phyloP scores from a whole-genome alignment of 2,329 filamentous ascomycete species.

The Microsporum ferrugineum region DNA sequence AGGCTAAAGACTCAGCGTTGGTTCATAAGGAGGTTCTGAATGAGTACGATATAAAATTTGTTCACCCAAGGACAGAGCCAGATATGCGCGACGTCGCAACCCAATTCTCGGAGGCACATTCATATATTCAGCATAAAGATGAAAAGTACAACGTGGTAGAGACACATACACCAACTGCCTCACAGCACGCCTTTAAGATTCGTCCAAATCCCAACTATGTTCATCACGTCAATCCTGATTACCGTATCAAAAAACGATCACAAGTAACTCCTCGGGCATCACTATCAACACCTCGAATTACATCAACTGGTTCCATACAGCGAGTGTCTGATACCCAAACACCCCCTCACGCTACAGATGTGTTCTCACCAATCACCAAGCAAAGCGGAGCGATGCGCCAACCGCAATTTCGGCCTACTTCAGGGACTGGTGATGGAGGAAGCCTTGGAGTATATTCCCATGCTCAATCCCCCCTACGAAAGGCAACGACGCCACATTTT shows the following conservation, averaged over 20 bases:
- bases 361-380: slow-evolving; percentile 20
- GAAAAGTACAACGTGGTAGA: slow-evolving; percentile 45
- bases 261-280: slow-evolving; percentile 34
- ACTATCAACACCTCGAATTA: slow-evolving; percentile 14
- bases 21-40: slow-evolving; percentile 86
- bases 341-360: slow-evolving; percentile 36
- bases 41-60: slow-evolving; percentile 93
- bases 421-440: slow-evolving; percentile 52
- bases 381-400: slow-evolving; percentile 41
- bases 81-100: slow-evolving; percentile 67
- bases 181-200: slow-evolving; percentile 64
- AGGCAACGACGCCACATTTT: slow-evolving; percentile 53
- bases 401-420: slow-evolving; percentile 41
- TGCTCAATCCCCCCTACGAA: slow-evolving; percentile 71
- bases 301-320: slow-evolving; percentile 19
- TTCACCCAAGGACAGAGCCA: slow-evolving; percentile 78
- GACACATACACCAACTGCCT: slow-evolving; percentile 49
- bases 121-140: slow-evolving; percentile 29
- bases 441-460: slow-evolving; percentile 71
- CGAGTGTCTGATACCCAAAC: slow-evolving; percentile 26
- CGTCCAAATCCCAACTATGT: slow-evolving; percentile 75
- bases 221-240: slow-evolving; percentile 59
- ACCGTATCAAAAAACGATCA: slow-evolving; percentile 26
- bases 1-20: slow-evolving; percentile 70
- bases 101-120: slow-evolving; percentile 50